A percentile compares a stretch with the other conserved stretches of the same genome.
These are phyloP conservation scores for Phialophora verrucosa DNA, from an alignment of 2,329 filamentous ascomycete species.

Conservation along the genomic window DNA sequence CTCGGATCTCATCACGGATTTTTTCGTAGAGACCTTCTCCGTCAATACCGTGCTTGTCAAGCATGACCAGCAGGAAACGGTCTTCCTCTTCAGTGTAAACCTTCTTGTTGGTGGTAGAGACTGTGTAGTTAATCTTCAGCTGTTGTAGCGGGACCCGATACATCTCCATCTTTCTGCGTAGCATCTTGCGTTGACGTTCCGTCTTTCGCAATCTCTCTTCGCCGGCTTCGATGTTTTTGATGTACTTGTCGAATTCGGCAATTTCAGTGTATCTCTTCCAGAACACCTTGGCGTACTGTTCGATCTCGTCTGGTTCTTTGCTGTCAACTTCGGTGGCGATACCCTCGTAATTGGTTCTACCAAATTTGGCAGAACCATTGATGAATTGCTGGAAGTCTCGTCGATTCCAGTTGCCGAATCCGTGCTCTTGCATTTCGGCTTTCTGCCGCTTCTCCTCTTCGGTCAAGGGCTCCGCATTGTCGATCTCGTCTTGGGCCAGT, in stretches of 20 bases:
- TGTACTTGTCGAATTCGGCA: constrained; percentile 83
- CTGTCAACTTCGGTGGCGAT: constrained; percentile 91
- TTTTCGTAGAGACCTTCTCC: constrained; percentile 87
- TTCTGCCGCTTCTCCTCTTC: constrained; percentile 91
- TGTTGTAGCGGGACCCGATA: constrained; percentile 98
- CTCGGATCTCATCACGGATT: constrained; percentile 96
- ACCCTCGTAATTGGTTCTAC: constrained; percentile 79
- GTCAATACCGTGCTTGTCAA: constrained; percentile 91
- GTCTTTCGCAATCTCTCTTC: constrained; percentile 89
- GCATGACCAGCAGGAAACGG: constrained; percentile 88
- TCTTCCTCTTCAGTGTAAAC: constrained; percentile 99
- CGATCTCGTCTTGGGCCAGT: constrained; percentile 88
- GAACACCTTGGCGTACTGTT: constrained; percentile 86
- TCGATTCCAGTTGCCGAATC: constrained; percentile 94
- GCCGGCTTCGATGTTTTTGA: constrained; percentile 87
- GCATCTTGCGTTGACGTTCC: constrained; percentile 88
- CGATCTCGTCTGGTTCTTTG: constrained; percentile 84
- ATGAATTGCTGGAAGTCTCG: constrained; percentile 98
- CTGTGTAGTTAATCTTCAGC: constrained; percentile 97
- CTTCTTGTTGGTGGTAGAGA: constrained; percentile 99
- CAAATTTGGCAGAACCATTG: constrained; percentile 92
- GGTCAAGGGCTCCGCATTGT: constrained; percentile 84
- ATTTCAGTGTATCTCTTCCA: constrained; percentile 96
- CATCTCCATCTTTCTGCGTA: constrained; percentile 93
- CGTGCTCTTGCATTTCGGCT: constrained; percentile 76